Evolutionary conservation across 768 basidiomycete genomes (phyloP), one percentile per base, ranked within the genome.

Genomic region (Myochromella boudieri): DNA sequence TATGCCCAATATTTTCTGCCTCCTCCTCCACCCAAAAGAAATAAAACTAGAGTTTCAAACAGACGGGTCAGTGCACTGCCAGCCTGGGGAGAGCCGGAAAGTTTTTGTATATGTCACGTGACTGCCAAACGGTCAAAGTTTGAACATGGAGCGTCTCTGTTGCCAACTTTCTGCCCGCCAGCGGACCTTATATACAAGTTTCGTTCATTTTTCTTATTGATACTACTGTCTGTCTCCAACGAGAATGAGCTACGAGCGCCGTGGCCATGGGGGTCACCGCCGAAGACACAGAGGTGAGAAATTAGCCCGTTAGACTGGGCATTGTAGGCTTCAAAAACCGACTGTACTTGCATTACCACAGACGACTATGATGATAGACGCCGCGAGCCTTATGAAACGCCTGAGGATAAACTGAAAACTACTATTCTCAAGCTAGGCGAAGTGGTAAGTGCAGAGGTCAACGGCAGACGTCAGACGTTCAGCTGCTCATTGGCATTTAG

Each of bases 361-460:
- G 87, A 88, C 57, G 85, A 88, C 67, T 78, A 77, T 50, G 80
- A 84, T 51, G 81, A 86, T 68, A 76, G 80, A 31, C 78, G 85
- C 27, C 77, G 80, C 46, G 83, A 87, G 48, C 57, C 67, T 29
- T 70, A 74, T 55, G 88, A 91, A 53, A 78, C 85, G 2, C 86
- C 87, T 4, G 86, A 88, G 53, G 80, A 90, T 50, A 85, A 78
- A 59, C 68, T 91, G 28, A 83, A 80, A 62, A 72, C 68, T 39
- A 68, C 77, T 33, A 84, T 92, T 52, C 68, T 90, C 57, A 85
- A 82, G 58, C 68, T 87, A 42, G 90, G 89, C 32, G 90, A 92
- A 76, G 87, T 89, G 66, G 90, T 91, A 59, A 71, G 87, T n/a
- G n/a, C 70, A 15, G 28, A 24, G 2, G 11, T 24, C 12, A 27